phyloP scores from a whole-genome alignment of 495 filamentous ascomycete species.

The Lasiosphaeria ovina region DNA sequence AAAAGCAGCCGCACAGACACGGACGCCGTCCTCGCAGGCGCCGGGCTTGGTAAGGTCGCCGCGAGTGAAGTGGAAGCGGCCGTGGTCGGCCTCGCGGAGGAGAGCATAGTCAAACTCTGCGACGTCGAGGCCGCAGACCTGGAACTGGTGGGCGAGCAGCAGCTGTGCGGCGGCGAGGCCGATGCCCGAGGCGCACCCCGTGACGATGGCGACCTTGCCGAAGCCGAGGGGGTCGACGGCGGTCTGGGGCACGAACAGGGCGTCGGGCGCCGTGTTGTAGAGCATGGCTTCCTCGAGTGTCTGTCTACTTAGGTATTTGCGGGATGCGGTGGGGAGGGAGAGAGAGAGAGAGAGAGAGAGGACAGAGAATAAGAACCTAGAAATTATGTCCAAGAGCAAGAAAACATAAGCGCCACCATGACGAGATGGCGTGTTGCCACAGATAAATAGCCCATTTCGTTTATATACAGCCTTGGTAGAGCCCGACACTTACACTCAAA shows the following conservation, averaged over 20 bases:
- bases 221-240: slow-evolving; percentile 29
- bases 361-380: neutral
- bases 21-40: slow-evolving; percentile 32
- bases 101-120: slow-evolving; percentile 29
- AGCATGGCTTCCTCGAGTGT: slow-evolving; percentile 18
- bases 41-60: slow-evolving; percentile 29
- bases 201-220: slow-evolving; percentile 39
- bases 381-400: too few relatives aligned
- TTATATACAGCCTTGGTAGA: too few relatives aligned
- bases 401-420: too few relatives aligned
- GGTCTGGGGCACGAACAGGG: slow-evolving; percentile 17
- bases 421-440: too few relatives aligned
- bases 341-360: neutral
- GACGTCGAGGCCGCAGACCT: slow-evolving; percentile 41
- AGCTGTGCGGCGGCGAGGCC: slow-evolving; percentile 39
- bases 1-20: slow-evolving; percentile 27
- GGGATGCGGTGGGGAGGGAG: neutral
- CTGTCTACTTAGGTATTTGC: neutral
- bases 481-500: too few relatives aligned
- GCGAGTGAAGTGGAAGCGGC: slow-evolving; percentile 35
- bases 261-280: slow-evolving; percentile 25
- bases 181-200: slow-evolving; percentile 43
- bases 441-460: too few relatives aligned
- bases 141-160: slow-evolving; percentile 38
- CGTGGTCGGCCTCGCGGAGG: slow-evolving; percentile 27